Base-by-base conservation (phyloP, 257 asterid genomes). In the Nicotiana benthamiana region DNA sequence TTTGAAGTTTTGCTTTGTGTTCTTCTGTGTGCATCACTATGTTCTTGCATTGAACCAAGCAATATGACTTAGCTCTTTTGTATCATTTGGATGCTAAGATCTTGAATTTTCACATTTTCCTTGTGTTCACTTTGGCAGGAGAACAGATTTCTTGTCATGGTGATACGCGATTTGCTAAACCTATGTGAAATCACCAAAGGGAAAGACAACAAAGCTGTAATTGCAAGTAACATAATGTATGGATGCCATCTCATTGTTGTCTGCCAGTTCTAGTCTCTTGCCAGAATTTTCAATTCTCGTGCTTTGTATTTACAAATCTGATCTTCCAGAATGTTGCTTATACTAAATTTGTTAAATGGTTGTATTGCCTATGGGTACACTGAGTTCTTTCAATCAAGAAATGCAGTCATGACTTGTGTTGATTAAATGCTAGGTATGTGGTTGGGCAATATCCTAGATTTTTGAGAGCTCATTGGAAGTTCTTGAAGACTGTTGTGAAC, bases 401-500 rank as follows among this genome's bases (percentile, higher is more conserved):
- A 7, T 26, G 43, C 27, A 24, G 61, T 74, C 43, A 74, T 20
- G 32, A 26, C 34, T 46, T 79, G 17, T 36, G 46, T 79, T 79
- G 30, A 43, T 76, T 57, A 80, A 66, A 67, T 57, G 82, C 59
- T 88, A 96, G 99, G 99, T 96, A 96, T 87, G 99, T 96, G 80
- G 99, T 96, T 83, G 99, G 99, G 82, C 99, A 96, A 83, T 96
- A 96, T 85, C 99, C 99, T 43, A 88, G 99, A 76, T 96, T 96
- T 86, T 85, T 94, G 88, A 92, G 99, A 90, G 99, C 99, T 75
- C 99, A 96, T 84, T 96, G 99, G 99, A 96, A 96, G 91, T 96
- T 96, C 87, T 87, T 96, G 92, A 96, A 96, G 90, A 96, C 98
- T 82, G 99, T 96, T 79, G 99, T 96, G 81, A 94, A 94, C 90